phyloP scores from a whole-genome alignment of 192 early-diverging fungal genomes.

The Chytriomyces hyalinus region DNA sequence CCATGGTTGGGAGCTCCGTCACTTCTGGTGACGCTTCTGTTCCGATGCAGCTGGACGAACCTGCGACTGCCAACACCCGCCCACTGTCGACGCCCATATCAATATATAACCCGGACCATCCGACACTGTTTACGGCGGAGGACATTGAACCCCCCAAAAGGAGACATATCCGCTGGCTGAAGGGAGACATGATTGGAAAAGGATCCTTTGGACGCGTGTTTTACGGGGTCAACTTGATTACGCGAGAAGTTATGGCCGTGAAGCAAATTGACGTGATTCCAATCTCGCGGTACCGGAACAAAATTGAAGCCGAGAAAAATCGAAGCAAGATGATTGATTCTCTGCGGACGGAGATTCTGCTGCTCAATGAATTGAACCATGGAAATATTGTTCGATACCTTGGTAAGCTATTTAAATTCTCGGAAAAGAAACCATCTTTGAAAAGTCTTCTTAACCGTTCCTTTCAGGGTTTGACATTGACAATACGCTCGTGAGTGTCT shows the following conservation, averaged over 20 bases:
- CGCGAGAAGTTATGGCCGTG: conserved; percentile 74
- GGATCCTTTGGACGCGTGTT: conserved; percentile 95
- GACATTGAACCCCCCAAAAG: conserved; percentile 28
- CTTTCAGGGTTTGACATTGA: conserved; percentile 70
- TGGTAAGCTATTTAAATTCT: conserved; percentile 56
- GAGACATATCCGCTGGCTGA: conserved; percentile 67
- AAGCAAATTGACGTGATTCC: conserved; percentile 44
- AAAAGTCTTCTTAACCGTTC: conserved; percentile 36
- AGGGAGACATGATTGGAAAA: conserved; percentile 86
- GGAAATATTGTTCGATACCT: conserved; percentile 92
- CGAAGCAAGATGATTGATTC: conserved; percentile 60
- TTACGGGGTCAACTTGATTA: conserved; percentile 81
- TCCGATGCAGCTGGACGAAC: neutral
- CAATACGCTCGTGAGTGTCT: conserved; percentile 79
- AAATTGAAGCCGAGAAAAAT: conserved; percentile 28
- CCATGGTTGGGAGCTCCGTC: neutral
- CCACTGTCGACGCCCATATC: neutral
- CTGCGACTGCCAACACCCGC: neutral
- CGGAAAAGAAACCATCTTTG: conserved; percentile 1
- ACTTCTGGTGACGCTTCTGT: neutral
- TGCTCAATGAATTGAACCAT: conserved; percentile 74
- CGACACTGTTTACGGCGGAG: conserved; percentile 13
- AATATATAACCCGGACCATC: neutral
- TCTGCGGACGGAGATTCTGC: conserved; percentile 80
- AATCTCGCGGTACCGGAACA: conserved; percentile 56